phyloP scores from a whole-genome alignment of 352 stramenopile genomes.

The Phytophthora cajani region DNA sequence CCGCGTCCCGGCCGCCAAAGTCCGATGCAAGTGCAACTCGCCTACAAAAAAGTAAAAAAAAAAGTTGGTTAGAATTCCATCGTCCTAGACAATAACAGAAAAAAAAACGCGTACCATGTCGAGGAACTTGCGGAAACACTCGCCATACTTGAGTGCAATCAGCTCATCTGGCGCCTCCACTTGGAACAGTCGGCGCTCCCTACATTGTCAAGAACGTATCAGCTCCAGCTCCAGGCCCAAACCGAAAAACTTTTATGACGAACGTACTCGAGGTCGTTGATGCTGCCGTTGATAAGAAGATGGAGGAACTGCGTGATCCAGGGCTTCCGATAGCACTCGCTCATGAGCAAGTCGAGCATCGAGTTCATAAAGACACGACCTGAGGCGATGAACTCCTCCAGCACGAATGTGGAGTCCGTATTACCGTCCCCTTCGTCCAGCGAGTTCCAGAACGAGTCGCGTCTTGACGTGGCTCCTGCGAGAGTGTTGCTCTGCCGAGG shows the following conservation, averaged over 20 bases:
- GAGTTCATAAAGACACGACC: slow-evolving; percentile 80
- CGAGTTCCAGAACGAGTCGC: slow-evolving; percentile 49
- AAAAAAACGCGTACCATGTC: slow-evolving; percentile 45
- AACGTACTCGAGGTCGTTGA: slow-evolving; percentile 60
- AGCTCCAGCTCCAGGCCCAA: too few relatives aligned
- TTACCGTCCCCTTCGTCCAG: slow-evolving; percentile 47
- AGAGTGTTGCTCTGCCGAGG: slow-evolving; percentile 37
- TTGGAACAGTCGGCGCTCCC: slow-evolving; percentile 73
- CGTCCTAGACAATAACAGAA: background rate
- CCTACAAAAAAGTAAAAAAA: slow-evolving; percentile 32
- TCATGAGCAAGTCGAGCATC: slow-evolving; percentile 77
- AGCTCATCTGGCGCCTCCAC: slow-evolving; percentile 61
- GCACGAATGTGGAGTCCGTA: slow-evolving; percentile 49
- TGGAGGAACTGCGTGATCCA: slow-evolving; percentile 78
- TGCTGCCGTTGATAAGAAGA: slow-evolving; percentile 65
- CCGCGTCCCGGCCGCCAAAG: slow-evolving; percentile 65
- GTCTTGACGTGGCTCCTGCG: slow-evolving; percentile 22
- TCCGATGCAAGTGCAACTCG: slow-evolving; percentile 66
- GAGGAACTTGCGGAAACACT: slow-evolving; percentile 80
- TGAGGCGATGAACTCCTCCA: slow-evolving; percentile 79
- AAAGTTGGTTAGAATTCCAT: background rate
- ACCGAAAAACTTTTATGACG: too few relatives aligned
- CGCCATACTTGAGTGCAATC: slow-evolving; percentile 54
- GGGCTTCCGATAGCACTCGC: slow-evolving; percentile 79
- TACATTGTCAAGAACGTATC: slow-evolving; percentile 13